These are phyloP conservation scores for Mortierella sp. DNA, from an alignment of 371 early-diverging fungal species.

Conservation along the genomic window DNA sequence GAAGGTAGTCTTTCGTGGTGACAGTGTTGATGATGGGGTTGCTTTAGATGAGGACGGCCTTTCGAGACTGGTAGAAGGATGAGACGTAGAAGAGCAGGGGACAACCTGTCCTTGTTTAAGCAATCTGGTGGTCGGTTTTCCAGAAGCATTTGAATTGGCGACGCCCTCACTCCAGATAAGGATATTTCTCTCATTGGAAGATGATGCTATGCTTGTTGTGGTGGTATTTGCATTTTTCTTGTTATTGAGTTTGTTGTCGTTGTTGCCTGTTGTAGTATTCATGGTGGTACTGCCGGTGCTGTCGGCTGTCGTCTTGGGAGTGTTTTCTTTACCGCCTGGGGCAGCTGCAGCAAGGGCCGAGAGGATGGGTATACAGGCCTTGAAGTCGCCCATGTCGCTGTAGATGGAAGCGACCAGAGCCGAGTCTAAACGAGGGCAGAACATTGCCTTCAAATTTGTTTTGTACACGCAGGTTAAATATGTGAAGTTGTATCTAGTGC, in stretches of 20 bases:
- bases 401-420: slow-evolving; percentile 50
- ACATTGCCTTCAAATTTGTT: too few species aligned
- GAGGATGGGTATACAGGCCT: slow-evolving; percentile 38
- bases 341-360: slow-evolving; percentile 33
- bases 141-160: slow-evolving; percentile 22
- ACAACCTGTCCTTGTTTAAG: slow-evolving; percentile 30
- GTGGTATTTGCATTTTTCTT: too few species aligned
- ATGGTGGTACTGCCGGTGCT: slow-evolving; percentile 1
- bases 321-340: too few species aligned
- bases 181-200: slow-evolving; percentile 34
- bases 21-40: neutral
- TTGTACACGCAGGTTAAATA: too few species aligned
- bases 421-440: slow-evolving; percentile 52
- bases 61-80: neutral
- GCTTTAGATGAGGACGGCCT: neutral
- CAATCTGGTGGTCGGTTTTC: slow-evolving; percentile 3
- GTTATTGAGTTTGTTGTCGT: neutral
- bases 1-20: slow-evolving; percentile 2
- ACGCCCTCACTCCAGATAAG: slow-evolving; percentile 49
- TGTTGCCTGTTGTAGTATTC: neutral
- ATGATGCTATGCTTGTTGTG: neutral
- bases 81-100: slow-evolving; percentile 5
- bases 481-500: too few species aligned
- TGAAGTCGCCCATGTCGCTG: slow-evolving; percentile 41
- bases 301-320: neutral